Base-by-base conservation (phyloP, 768 basidiomycete species). In the Lactarius hatsudake region DNA sequence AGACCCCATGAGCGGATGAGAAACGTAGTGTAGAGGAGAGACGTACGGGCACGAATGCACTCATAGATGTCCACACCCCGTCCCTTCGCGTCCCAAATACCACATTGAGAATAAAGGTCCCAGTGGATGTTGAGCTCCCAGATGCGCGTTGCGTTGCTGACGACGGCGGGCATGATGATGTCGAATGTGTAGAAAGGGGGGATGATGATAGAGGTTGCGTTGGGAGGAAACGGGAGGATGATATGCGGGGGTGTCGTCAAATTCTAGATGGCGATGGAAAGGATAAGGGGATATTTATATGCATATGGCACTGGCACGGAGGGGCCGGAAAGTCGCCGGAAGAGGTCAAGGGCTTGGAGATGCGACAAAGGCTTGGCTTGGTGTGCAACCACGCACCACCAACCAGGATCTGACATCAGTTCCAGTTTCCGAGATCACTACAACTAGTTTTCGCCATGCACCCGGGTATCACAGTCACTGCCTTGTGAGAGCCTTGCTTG, bases 61-160 rank as follows among this genome's bases (percentile, higher is more conserved):
- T 91, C 88, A 88, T 88, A 91, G 63, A 91, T 83, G 64, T 89
- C 87, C 51, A 91, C 89, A 32, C 87, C 85, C 48, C 84, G 83
- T 61, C 84, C 81, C 75, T 81, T 83, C 28, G 83, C 77, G 76
- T 90, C 86, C 89, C 88, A 91, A 17, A 87, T 81, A 63, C 86
- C 86, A 75, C 89, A 90, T 73, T 91, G 89, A 67, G 84, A 84
- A 74, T 84, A 81, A 54, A 86, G 69, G 28, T 81, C 71, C 89
- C 89, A 91, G 75, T 86, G 79, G 51, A 87, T 79, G 74, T 87
- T 86, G 72, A 81, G 72, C 74, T 89, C 88, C 88, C 88, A 90
- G 45, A 89, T 85, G 63, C 85, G 79, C 1, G 88, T 90, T 28
- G 87, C 85, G 72, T 87, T 86, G 72, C 81, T 82, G 63, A 89